Base-by-base conservation (phyloP, 2,329 filamentous ascomycete species). In the Helminthosporium solani region DNA sequence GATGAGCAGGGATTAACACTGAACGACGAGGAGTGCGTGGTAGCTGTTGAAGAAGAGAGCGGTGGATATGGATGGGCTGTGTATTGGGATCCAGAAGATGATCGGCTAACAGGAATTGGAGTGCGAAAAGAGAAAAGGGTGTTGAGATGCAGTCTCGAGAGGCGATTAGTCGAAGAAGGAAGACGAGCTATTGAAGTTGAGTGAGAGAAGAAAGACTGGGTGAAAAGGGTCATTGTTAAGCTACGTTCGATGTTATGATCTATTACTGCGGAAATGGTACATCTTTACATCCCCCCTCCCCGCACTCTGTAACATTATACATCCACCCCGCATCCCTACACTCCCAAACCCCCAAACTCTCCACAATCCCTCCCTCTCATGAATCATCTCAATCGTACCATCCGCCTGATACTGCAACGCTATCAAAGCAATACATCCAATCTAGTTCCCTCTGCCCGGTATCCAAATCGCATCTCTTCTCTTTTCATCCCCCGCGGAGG, bases 11-110 rank as follows among this genome's bases (percentile, higher is more conserved):
- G 74, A n/a, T 56, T 84, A 20, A 80, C 72, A 19, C 69, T 83
- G 12, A 75, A 82, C 44, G 77, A 72, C 0, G 78, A 75, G 57
- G 78, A 83, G 56, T 75, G 75, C 19, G 78, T 83, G 40, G 74
- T 82, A 3, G 81, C 77, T 1, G 76, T 83, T 1, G 75, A 83
- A 57, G 77, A 80, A 50, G 71, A 72, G 28, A 68, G 72, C 38
- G 67, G 66, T 5, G 67, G 66, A 2, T 72, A 70, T 35, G 68
- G 71, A 2, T 84, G 81, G 81, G 75, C 75, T 33, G 60, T 84
- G 37, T 80, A 77, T 53, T 77, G 73, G 60, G 75, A 78, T 54
- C 50, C 61, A 39, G 65, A 75, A n/a, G 74, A 77, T 58, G 71
- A 78, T 60, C 66, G 71, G 28, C 47, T 78, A 57, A 68, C 67